phyloP scores from a whole-genome alignment of 495 filamentous ascomycete genomes.

The Aspergillus hancockii region DNA sequence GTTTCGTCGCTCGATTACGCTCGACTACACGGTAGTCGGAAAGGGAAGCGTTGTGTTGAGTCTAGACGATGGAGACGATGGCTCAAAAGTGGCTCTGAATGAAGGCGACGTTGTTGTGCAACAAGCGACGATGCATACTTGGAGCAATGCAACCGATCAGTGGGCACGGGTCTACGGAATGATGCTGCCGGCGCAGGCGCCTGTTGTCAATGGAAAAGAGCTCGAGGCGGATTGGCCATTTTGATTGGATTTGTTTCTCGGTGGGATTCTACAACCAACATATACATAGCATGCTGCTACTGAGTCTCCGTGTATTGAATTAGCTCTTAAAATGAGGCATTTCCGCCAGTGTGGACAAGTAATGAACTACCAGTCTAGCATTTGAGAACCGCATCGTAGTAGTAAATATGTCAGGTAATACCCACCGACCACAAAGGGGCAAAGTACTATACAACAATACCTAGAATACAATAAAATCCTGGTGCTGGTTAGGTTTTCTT shows the following conservation, averaged over 20 bases:
- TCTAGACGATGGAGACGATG: constrained; percentile 7
- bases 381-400: too few species aligned
- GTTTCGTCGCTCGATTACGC: constrained; percentile 11
- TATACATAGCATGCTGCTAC: too few species aligned
- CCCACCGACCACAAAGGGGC: too few species aligned
- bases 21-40: constrained; percentile 5
- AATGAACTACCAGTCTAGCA: too few species aligned
- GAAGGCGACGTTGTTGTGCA: constrained; percentile 9
- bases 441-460: too few species aligned
- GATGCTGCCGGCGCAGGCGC: constrained; percentile 1
- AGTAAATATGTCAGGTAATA: too few species aligned
- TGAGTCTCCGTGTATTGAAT: too few species aligned
- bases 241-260: not conserved
- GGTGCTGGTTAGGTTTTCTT: too few species aligned
- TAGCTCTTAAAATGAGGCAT: too few species aligned
- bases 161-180: constrained; percentile 2
- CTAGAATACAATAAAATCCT: too few species aligned
- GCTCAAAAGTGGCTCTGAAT: not conserved
- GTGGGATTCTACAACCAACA: too few species aligned
- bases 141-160: constrained; percentile 5
- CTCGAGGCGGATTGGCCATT: constrained; percentile 4
- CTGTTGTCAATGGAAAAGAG: constrained; percentile 8
- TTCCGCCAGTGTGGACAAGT: too few species aligned
- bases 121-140: constrained; percentile 11
- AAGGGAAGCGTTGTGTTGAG: constrained; percentile 1